Evolutionary conservation across 306 rosid genomes (phyloP), one percentile per base, ranked within the genome.

Genomic region (Mucuna pruriens): DNA sequence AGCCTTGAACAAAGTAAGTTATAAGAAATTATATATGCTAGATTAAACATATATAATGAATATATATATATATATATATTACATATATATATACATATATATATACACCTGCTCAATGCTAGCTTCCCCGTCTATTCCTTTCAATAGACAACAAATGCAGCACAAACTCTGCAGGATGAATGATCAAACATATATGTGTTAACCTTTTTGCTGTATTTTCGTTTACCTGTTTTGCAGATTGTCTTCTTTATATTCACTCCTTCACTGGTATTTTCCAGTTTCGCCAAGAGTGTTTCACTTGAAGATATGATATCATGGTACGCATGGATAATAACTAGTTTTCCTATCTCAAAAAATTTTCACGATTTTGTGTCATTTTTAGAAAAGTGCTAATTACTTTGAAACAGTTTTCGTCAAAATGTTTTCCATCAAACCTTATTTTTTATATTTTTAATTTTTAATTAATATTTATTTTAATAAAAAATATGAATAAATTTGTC

Each of bases 211-310:
- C 9, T 45, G 9, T 5, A 3, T 26, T 48, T 40, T 39, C 7
- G 31, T 38, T 29, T 31, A n/a, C 29, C 3, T 40, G 23, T 82
- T 76, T 51, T 80, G 91, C 89, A 95, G 99, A 78, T 96, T 38
- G 99, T 96, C 38, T 96, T 96, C 76, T 19, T 75, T 34, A 61
- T 92, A n/a, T 92, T 96, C 90, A 92, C 97, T 52, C 99, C 99
- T 25, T 79, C 94, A 12, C 96, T 93, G 20, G 78, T 96, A 39
- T 96, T 96, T 70, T 49, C 97, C 9, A 88, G 85, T 80, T 89
- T 96, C 76, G 94, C 97, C 55, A 63, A 81, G 77, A 89, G 94
- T 57, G 94, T 96, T 46, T 87, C 97, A 3, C 91, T 96, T 60
- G 79, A 88, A 7, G 97, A 96, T 77, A 90, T 96, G 77, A 88